Conservation (phyloP, 441 rosid species). For the Erodium texanum region DNA sequence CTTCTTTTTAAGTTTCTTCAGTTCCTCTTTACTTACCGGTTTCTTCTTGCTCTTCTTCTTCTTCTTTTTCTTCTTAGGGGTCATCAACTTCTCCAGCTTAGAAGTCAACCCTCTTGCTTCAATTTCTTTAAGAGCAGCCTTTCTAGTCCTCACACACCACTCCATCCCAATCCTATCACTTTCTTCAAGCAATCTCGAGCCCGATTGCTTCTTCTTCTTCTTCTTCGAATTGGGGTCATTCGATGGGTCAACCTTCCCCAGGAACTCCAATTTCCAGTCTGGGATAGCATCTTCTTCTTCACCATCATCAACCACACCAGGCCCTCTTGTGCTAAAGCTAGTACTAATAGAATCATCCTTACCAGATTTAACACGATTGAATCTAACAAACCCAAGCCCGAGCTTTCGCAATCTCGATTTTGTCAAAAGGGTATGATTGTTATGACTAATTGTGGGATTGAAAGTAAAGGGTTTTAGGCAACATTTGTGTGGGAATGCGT, state of each 20-base stretch:
- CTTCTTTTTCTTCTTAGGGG: slow-evolving; percentile 49
- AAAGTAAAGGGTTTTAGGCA: slow-evolving; percentile 30
- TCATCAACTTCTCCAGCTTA: slow-evolving; percentile 42
- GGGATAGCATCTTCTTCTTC: slow-evolving; percentile 10
- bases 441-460: slow-evolving; percentile 18
- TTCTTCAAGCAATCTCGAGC: slow-evolving; percentile 38
- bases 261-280: slow-evolving; percentile 69
- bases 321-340: too few relatives aligned
- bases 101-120: slow-evolving; percentile 59
- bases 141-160: slow-evolving; percentile 85
- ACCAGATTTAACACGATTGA: slow-evolving; percentile 21
- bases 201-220: slow-evolving; percentile 43
- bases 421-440: slow-evolving; percentile 13
- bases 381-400: slow-evolving; percentile 23
- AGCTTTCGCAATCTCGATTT: slow-evolving; percentile 16
- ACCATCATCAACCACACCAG: slow-evolving; percentile 17
- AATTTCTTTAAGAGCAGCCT: slow-evolving; percentile 60
- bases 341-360: slow-evolving; percentile 16
- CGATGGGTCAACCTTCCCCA: slow-evolving; percentile 58
- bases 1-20: slow-evolving; percentile 20
- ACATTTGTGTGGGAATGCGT: slow-evolving; percentile 25
- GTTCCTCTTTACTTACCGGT: not conserved
- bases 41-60: slow-evolving; percentile 40
- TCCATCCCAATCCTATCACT: slow-evolving; percentile 56
- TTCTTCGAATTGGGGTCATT: slow-evolving; percentile 36